Evolutionary conservation across 352 stramenopile genomes (phyloP), one percentile per base, ranked within the genome.

Genomic region (Phytophthora hybrid): DNA sequence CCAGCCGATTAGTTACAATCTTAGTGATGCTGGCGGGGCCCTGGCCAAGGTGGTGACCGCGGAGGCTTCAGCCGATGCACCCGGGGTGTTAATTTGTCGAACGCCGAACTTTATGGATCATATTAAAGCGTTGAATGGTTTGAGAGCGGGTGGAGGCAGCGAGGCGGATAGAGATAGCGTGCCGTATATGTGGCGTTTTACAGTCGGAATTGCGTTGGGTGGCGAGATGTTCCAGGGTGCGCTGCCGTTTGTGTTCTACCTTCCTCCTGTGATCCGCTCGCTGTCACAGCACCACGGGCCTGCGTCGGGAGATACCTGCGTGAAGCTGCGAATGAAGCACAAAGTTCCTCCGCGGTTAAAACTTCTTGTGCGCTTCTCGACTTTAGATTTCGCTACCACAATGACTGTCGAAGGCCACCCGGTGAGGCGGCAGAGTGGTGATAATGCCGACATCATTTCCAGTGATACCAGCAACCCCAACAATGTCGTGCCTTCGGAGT

Each of bases 281-380:
- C 78, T 95, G 26, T 87, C 81, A 1, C 74, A 85, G n/a, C 88
- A 95, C 51, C 88, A 93, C 52, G 88, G 88, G 0, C 88, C 88
- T 5, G 69, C 71, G 10, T 83, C 85, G 0, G 88, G 88, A 23
- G 88, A 86, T 3, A 94, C 83, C 0, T 69, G 76, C 19, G 59
- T 95, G 8, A 73, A 73, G 29, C 69, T 95, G 34, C 80, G 80
- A 3, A 92, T 95, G 87, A 93, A 93, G 55, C 81, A 91, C 66
- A 89, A 87, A 39, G 81, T 95, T 10, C 87, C 88, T 10, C 56
- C 63, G 3, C 44, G 69, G 1, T 51, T 93, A 0, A 66, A 71
- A 5, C 80, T 94, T 3, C 74, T 85, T 11, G 78, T 95, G 3
- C 79, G 85, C 18, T 93, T 93, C 21, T 73, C 80, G 2, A 82